Conservation (phyloP, 169 alveolate genomes). For the Eimeria brunetti region DNA sequence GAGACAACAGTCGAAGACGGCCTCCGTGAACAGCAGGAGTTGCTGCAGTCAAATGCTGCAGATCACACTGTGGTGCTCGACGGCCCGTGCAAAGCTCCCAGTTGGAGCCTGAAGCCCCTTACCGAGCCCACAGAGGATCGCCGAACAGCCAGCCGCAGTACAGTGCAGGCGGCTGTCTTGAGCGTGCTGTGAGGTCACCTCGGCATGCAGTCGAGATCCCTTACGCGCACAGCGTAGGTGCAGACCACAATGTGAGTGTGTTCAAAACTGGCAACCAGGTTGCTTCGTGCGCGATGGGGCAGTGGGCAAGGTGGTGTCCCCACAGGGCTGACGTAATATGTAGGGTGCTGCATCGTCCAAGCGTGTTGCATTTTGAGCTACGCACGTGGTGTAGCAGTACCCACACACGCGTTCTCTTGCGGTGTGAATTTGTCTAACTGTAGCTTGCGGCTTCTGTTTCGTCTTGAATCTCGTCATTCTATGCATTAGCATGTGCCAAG, state of each 20-base stretch:
- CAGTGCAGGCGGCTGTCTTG: slow-evolving; percentile 58
- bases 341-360: background rate
- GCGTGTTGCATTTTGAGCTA: background rate
- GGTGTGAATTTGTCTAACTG: background rate
- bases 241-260: background rate
- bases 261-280: background rate
- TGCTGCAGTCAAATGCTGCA: slow-evolving; percentile 20
- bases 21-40: background rate
- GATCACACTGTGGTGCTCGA: slow-evolving; percentile 14
- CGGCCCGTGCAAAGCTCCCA: slow-evolving; percentile 40
- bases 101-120: slow-evolving; percentile 34
- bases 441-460: background rate
- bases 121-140: slow-evolving; percentile 11
- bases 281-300: background rate
- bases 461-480: background rate
- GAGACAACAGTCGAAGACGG: background rate
- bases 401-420: background rate
- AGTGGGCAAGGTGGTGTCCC: background rate
- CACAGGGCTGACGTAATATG: background rate
- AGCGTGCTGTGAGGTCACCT: background rate
- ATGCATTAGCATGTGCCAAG: background rate
- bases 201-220: slow-evolving; percentile 6
- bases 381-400: background rate
- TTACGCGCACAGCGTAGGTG: slow-evolving; percentile 6
- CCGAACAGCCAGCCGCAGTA: slow-evolving; percentile 7